Base-by-base conservation (phyloP, 345 rosid genomes). In the Acer negundo region DNA sequence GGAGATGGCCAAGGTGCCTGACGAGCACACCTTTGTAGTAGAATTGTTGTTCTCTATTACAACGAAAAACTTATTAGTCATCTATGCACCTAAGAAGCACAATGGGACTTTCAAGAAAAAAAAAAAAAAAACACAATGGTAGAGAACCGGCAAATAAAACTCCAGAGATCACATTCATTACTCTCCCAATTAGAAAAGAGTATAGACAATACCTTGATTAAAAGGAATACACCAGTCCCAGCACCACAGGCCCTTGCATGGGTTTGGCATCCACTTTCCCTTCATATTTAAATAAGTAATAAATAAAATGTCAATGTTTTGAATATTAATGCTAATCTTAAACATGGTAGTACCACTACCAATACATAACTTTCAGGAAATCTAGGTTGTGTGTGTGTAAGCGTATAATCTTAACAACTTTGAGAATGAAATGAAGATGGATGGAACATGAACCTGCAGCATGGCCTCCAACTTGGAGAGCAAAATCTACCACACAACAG, bases 1-100 rank as follows among this genome's bases (percentile, higher is more conserved):
- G 88, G 98, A 59, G 99, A 94, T 16, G 93, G 97, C 99, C 99
- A 96, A 77, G 88, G 86, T 77, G 99, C 88, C 78, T 86, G 97
- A 28, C 92, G 94, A 9, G 87, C 93, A 81, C 84, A 87, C 82
- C 99, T 87, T 84, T 89, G 97, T 28, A 96, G 86, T 79, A 91
- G 80, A 83, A 92, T 89, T 47, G 94, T 89, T 59, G 99, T 94
- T 84, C 84, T 90, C 99, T 96, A 80, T 71, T 10, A 78, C 17
- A 73, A 78, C 10, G 6, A 73, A 65, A 79, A 35, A 80, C 51
- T 16, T 24, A 65, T 44, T 46, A 67, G 72, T 79, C 77, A 58
- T 35, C 67, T 75, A 62, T 69, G 42, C 53, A 19, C 75, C 73
- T 46, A 51, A 3, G 59, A 69, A 55, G 58, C 69, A 73, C 47